A percentile compares a stretch with the other conserved stretches of the same genome.
Conservation (phyloP, 352 stramenopile genomes). For the Phytopythium cucurbitacearum region DNA sequence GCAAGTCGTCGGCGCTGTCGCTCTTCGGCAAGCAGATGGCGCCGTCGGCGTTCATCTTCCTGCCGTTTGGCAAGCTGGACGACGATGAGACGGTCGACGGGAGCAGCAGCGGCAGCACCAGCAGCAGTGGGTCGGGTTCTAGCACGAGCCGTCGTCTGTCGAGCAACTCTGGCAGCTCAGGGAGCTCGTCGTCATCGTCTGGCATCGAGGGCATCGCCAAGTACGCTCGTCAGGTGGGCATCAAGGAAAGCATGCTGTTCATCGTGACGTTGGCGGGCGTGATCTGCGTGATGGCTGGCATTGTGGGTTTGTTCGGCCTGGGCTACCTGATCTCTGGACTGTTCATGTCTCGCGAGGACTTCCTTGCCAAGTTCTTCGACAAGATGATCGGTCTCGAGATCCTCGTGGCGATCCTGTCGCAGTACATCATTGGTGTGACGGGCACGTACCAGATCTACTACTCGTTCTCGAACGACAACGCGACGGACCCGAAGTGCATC, state of each 20-base stretch:
- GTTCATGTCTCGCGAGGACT: slow-evolving; percentile 69
- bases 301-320: slow-evolving; percentile 58
- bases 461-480: slow-evolving; percentile 46
- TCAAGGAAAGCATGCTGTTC: slow-evolving; percentile 81
- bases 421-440: slow-evolving; percentile 85
- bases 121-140: slow-evolving; percentile 8
- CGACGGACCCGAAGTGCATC: slow-evolving; percentile 62
- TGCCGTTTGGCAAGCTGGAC: slow-evolving; percentile 64
- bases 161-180: slow-evolving; percentile 13
- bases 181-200: slow-evolving; percentile 8
- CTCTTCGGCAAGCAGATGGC: slow-evolving; percentile 76
- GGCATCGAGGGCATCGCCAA: slow-evolving; percentile 53
- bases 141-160: slow-evolving; percentile 27
- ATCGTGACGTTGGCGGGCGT: slow-evolving; percentile 74
- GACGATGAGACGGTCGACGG: slow-evolving; percentile 17
- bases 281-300: slow-evolving; percentile 60
- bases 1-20: slow-evolving; percentile 63
- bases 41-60: slow-evolving; percentile 67
- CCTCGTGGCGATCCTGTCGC: slow-evolving; percentile 68
- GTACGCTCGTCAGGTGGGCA: slow-evolving; percentile 66
- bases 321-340: slow-evolving; percentile 49
- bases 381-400: slow-evolving; percentile 81
- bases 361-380: slow-evolving; percentile 77
- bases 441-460: slow-evolving; percentile 85
- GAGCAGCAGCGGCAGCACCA: slow-evolving; percentile 13